Percentiles rank a stretch among this genome's conserved stretches.
Conservation (phyloP, 108 stramenopile species). For the Seminavis robusta region DNA sequence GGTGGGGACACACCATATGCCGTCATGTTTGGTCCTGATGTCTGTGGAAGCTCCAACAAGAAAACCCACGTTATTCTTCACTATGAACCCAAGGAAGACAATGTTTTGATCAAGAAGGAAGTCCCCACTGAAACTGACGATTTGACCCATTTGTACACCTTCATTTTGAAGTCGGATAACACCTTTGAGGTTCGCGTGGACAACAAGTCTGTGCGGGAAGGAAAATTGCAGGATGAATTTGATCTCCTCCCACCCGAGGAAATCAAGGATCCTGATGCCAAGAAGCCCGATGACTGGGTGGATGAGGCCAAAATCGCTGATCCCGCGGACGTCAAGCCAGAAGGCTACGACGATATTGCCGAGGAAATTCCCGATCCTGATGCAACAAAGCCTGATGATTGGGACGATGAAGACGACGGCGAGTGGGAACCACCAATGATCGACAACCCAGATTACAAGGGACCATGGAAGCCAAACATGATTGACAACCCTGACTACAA, state of each 20-base stretch:
- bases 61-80: slow-evolving; percentile 97
- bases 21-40: slow-evolving; percentile 99
- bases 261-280: slow-evolving; percentile 95
- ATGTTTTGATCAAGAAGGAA: slow-evolving; percentile 94
- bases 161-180: slow-evolving; percentile 91
- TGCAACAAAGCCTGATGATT: slow-evolving; percentile 95
- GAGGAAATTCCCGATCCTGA: slow-evolving; percentile 92
- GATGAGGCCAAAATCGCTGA: slow-evolving; percentile 93
- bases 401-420: slow-evolving; percentile 99
- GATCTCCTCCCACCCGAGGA: slow-evolving; percentile 88
- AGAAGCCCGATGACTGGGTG: slow-evolving; percentile 98
- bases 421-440: slow-evolving; percentile 96
- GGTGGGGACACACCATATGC: slow-evolving; percentile 97
- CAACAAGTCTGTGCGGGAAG: slow-evolving; percentile 89
- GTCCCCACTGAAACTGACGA: slow-evolving; percentile 85
- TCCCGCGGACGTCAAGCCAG: slow-evolving; percentile 96
- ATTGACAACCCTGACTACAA: slow-evolving; percentile 98
- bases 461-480: slow-evolving; percentile 92
- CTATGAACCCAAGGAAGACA: slow-evolving; percentile 90
- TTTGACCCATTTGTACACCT: slow-evolving; percentile 96
- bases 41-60: slow-evolving; percentile 92
- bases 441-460: slow-evolving; percentile 98
- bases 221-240: slow-evolving; percentile 94
- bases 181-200: slow-evolving; percentile 98
- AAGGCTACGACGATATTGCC: slow-evolving; percentile 93